phyloP scores from a whole-genome alignment of 345 rosid species.

The Litchi chinensis region DNA sequence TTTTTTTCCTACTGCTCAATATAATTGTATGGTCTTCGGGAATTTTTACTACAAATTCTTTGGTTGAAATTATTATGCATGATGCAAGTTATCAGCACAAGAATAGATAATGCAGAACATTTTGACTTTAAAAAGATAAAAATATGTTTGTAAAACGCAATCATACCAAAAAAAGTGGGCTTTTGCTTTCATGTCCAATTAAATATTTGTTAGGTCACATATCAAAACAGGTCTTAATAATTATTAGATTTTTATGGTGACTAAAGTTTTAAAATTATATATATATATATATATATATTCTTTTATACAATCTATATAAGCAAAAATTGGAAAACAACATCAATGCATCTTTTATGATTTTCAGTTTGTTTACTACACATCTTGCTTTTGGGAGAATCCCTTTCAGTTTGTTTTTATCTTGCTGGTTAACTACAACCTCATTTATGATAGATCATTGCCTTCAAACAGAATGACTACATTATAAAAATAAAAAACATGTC shows the following conservation, averaged over 20 bases:
- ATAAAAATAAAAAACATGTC: too few relatives aligned
- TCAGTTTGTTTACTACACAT: too few relatives aligned
- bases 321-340: not conserved
- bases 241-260: not conserved
- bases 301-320: not conserved
- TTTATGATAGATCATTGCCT: too few relatives aligned
- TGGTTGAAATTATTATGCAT: not conserved
- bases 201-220: not conserved
- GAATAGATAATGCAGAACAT: not conserved
- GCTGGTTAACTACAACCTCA: too few relatives aligned
- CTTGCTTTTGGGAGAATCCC: too few relatives aligned
- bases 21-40: not conserved
- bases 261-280: too few relatives aligned
- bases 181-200: conserved; percentile 2
- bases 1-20: not conserved
- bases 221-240: not conserved
- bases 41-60: not conserved
- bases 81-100: not conserved
- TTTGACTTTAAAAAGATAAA: not conserved
- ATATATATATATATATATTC: not conserved
- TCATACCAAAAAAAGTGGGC: not conserved
- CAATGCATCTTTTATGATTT: too few relatives aligned
- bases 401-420: too few relatives aligned
- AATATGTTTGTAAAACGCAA: not conserved
- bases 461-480: too few relatives aligned